Percentiles rank a stretch among this genome's conserved stretches.
These are phyloP conservation scores for Haplosporangium sp. DNA, from an alignment of 371 early-diverging fungal species.

Conservation along the genomic window DNA sequence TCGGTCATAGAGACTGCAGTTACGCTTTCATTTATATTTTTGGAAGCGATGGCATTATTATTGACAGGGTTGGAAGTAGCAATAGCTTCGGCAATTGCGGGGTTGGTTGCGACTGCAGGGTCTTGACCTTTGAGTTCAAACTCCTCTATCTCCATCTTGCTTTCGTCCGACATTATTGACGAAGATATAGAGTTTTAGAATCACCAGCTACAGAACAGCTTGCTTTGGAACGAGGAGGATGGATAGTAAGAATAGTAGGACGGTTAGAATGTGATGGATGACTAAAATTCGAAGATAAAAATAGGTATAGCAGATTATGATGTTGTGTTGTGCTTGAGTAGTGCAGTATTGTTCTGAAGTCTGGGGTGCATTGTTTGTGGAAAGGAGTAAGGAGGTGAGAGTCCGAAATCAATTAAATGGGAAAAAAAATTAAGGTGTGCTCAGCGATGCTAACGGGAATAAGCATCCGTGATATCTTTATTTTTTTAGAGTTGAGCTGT, in stretches of 20 bases:
- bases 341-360: too few species aligned
- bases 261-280: neutral
- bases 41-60: neutral
- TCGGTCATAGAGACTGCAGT: constrained; percentile 12
- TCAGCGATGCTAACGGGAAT: too few species aligned
- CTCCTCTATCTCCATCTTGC: constrained; percentile 54
- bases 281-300: too few species aligned
- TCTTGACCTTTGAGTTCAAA: constrained; percentile 11
- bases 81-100: neutral
- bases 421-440: too few species aligned
- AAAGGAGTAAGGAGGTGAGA: too few species aligned
- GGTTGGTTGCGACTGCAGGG: neutral
- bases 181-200: neutral
- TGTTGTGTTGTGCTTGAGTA: too few species aligned
- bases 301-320: too few species aligned
- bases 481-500: too few species aligned
- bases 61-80: constrained; percentile 1
- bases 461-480: too few species aligned
- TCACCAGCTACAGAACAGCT: neutral
- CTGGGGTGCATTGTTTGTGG: too few species aligned
- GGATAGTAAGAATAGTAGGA: constrained; percentile 3
- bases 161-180: constrained; percentile 33
- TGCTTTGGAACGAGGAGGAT: neutral
- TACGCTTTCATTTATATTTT: constrained; percentile 4
- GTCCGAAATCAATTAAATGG: too few species aligned